Conservation (phyloP, 164 flowering plant species). For the Piper betle region DNA sequence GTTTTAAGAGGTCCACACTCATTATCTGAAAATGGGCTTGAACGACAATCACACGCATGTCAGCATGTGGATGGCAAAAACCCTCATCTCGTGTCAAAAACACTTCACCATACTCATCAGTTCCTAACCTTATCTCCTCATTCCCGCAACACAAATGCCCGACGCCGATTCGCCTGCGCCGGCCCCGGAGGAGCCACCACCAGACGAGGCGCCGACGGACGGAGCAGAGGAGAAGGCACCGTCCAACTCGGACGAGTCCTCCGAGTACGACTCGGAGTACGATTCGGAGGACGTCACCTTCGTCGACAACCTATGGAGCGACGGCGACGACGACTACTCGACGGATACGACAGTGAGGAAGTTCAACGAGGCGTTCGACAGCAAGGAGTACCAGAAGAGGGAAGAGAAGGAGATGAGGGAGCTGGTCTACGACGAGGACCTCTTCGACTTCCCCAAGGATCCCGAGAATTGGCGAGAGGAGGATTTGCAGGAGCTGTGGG, state of each 20-base stretch:
- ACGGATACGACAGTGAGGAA: slow-evolving; percentile 26
- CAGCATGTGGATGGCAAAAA: no score
- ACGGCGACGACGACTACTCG: slow-evolving; percentile 19
- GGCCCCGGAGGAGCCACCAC: neutral
- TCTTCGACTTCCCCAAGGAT: slow-evolving; percentile 63
- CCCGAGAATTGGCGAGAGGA: slow-evolving; percentile 79
- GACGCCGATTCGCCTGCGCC: neutral
- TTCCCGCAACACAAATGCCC: neutral
- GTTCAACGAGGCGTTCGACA: slow-evolving; percentile 17
- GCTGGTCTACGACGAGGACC: slow-evolving; percentile 20
- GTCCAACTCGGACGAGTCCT: slow-evolving; percentile 6
- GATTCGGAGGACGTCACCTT: neutral
- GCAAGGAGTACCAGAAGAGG: slow-evolving; percentile 16
- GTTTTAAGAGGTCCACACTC: no score
- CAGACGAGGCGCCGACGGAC: neutral
- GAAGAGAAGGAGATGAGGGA: slow-evolving; percentile 26
- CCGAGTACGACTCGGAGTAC: slow-evolving; percentile 24
- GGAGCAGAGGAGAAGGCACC: slow-evolving; percentile 6
- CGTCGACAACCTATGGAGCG: slow-evolving; percentile 5
- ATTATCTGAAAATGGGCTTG: no score
- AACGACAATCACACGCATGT: no score
- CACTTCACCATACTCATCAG: slow-evolving; percentile 1
- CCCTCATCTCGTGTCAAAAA: no score
- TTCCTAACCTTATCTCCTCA: neutral
- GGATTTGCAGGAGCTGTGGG: slow-evolving; percentile 74